Base-by-base conservation (phyloP, 176 grass and related monocot species). In the Carex kokanica region DNA sequence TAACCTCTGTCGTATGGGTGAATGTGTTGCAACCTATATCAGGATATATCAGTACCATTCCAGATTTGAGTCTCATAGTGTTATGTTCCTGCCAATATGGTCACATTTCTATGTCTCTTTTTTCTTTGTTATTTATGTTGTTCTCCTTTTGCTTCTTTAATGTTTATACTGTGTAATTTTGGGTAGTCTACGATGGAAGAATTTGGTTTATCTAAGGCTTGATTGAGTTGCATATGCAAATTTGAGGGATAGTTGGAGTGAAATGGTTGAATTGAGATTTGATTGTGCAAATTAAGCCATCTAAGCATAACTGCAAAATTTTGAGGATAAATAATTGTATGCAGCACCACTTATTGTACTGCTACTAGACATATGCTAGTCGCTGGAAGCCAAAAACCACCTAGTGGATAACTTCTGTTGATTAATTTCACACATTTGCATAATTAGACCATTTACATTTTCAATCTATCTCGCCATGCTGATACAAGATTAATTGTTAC, bases 401-500 rank as follows among this genome's bases (percentile, higher is more conserved):
- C 51, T 74, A 51, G 12, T 54, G 73, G 12, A 29, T 21, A 74
- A 31, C 2, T 54, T 54, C 13, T 74, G 43, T 53, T 61, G 8
- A 61, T 61, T 74, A 24, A 52, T 74, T 11, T 54, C 49, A 75
- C 47, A 54, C 73, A 55, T 77, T 56, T 53, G 49, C 49, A 29
- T 55, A 77, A 18, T 31, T 29, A 75, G 5, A 75, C 43, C 5
- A 75, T 27, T 77, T 77, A 12, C 49, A 74, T 77, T 55, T 75
- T 14, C 49, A 55, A 55, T 31, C 23, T 54, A 54, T 77, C 40
- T 31, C 32, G 12, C 47, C 3, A 71, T 81, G 20, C 54, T 63
- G 71, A 85, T 60, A 60, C 74, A 57, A 67, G 41, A 68, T 24
- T 23, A 7, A 34, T 40, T 63, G 65, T 87, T 88, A 91, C 14